A percentile compares a stretch with the other conserved stretches of the same genome.
phyloP scores from a whole-genome alignment of 2,329 filamentous ascomycete genomes.

The Alternaria gaisen region DNA sequence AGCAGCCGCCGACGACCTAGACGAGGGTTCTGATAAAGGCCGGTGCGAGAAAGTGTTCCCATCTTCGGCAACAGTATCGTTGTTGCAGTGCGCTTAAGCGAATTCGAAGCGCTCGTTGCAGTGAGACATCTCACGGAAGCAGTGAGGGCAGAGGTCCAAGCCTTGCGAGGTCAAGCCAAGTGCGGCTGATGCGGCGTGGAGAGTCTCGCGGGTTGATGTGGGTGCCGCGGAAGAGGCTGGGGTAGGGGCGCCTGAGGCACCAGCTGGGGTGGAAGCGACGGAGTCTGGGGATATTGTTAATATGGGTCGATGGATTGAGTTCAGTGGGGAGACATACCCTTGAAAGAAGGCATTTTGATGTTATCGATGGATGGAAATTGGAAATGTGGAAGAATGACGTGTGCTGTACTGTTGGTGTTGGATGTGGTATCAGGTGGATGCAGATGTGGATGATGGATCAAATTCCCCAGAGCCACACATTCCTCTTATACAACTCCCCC shows the following conservation, averaged over 20 bases:
- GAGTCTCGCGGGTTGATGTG: slow-evolving; percentile 32
- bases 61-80: background rate
- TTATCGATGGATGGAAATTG: background rate
- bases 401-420: background rate
- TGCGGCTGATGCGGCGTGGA: slow-evolving; percentile 32
- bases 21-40: background rate
- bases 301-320: background rate
- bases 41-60: background rate
- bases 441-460: background rate
- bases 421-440: background rate
- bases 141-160: slow-evolving; percentile 38
- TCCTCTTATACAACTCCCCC: slow-evolving; percentile 21
- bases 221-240: slow-evolving; percentile 24
- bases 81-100: slow-evolving; percentile 14
- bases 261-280: slow-evolving; percentile 35
- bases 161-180: slow-evolving; percentile 30
- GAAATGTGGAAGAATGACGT: background rate
- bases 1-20: background rate
- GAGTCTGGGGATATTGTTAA: slow-evolving; percentile 27
- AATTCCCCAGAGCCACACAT: background rate
- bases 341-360: slow-evolving; percentile 32
- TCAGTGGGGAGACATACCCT: slow-evolving; percentile 15
- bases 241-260: slow-evolving; percentile 32
- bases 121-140: slow-evolving; percentile 39
- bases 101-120: slow-evolving; percentile 39